Percentiles rank a stretch among this genome's conserved stretches.
phyloP scores from a whole-genome alignment of 2,329 filamentous ascomycete species.

The Aureobasidium subglaciale region DNA sequence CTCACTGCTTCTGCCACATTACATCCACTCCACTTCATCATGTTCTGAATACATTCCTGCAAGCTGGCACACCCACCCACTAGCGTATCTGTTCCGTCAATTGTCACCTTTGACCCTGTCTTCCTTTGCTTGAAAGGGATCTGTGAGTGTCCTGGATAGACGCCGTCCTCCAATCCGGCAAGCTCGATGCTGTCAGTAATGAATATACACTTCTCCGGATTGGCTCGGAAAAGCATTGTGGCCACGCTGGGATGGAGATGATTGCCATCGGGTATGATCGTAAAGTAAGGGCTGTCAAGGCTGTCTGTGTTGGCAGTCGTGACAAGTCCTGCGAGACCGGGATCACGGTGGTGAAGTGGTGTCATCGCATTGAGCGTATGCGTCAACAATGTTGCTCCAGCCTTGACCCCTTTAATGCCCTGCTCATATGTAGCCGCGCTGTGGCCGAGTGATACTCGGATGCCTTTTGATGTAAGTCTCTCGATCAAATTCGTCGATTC shows the following conservation, averaged over 20 bases:
- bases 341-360: conserved; percentile 43
- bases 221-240: conserved; percentile 41
- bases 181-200: conserved; percentile 51
- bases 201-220: conserved; percentile 42
- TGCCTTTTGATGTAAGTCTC: conserved; percentile 34
- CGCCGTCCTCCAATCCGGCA: conserved; percentile 45
- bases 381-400: conserved; percentile 46
- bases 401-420: conserved; percentile 38
- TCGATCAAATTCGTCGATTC: conserved; percentile 36
- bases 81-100: conserved; percentile 47
- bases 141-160: conserved; percentile 46
- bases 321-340: conserved; percentile 43
- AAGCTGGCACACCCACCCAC: conserved; percentile 48
- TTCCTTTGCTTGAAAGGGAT: conserved; percentile 46
- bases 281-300: conserved; percentile 39
- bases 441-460: conserved; percentile 45
- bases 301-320: conserved; percentile 22
- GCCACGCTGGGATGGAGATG: conserved; percentile 47
- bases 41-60: conserved; percentile 44
- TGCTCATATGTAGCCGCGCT: conserved; percentile 42
- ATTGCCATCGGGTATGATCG: conserved; percentile 47
- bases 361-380: conserved; percentile 52
- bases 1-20: conserved; percentile 41
- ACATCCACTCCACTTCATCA: conserved; percentile 42
- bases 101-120: conserved; percentile 41